Conservation (phyloP, 2,329 filamentous ascomycete species). For the Penicillium olsonii region DNA sequence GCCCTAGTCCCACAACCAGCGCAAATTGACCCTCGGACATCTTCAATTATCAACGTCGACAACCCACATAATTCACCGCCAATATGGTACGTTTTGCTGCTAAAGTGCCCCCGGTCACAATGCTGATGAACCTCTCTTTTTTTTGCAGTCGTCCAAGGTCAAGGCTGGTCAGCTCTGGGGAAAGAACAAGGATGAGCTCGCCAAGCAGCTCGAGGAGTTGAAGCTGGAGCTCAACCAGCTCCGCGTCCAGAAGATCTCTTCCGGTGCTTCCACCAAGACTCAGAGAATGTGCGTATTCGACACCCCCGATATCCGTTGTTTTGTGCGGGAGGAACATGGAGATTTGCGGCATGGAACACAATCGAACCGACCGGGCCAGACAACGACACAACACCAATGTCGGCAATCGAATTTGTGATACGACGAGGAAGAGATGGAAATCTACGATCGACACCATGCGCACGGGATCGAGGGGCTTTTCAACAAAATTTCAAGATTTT, state of each 20-base stretch:
- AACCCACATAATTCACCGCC: slow-evolving; percentile 45
- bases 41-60: slow-evolving; percentile 47
- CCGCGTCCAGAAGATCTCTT: slow-evolving; percentile 96
- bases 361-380: slow-evolving; percentile 3
- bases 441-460: not conserved
- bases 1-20: slow-evolving; percentile 50
- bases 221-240: slow-evolving; percentile 96
- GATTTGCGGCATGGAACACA: slow-evolving; percentile 13
- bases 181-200: slow-evolving; percentile 99
- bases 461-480: not conserved
- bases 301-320: slow-evolving; percentile 16
- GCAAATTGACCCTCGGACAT: slow-evolving; percentile 42
- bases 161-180: slow-evolving; percentile 96
- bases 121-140: slow-evolving; percentile 27
- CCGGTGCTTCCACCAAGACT: slow-evolving; percentile 90
- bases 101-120: slow-evolving; percentile 11
- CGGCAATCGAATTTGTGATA: not conserved
- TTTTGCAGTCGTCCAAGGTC: slow-evolving; percentile 68
- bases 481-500: slow-evolving; percentile 7
- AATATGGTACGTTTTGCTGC: slow-evolving; percentile 44
- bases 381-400: slow-evolving; percentile 2
- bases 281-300: slow-evolving; percentile 81
- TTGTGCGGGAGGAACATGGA: slow-evolving; percentile 15
- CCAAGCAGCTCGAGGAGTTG: slow-evolving; percentile 90
- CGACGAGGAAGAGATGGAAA: slow-evolving; percentile 1